Evolutionary conservation across 352 stramenopile species (phyloP).

Genomic region (Bremia lactucae): DNA sequence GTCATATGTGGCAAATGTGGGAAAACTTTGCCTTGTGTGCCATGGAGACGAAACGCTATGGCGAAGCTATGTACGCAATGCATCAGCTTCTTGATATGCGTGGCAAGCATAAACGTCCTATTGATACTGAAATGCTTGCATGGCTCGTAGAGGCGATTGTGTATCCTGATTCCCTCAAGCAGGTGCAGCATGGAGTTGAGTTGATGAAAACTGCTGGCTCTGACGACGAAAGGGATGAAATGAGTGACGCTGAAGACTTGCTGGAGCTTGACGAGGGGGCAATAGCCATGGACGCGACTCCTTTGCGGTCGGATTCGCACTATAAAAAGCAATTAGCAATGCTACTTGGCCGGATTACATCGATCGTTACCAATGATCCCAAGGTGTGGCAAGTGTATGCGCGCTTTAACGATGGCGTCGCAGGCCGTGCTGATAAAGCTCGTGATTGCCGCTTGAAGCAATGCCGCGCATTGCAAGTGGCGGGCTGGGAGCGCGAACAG

Average conservation of each 20-base stretch:
- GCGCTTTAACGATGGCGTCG: constrained; percentile 60
- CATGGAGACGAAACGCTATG: constrained; percentile 62
- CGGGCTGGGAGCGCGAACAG: constrained; percentile 60
- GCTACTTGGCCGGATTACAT: constrained; percentile 69
- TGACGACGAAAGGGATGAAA: constrained; percentile 18
- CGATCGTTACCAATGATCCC: constrained; percentile 63
- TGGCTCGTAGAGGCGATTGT: constrained; percentile 77
- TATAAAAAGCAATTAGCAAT: constrained; percentile 69
- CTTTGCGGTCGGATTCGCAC: constrained; percentile 41
- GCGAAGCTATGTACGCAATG: constrained; percentile 75
- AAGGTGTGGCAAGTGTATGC: constrained; percentile 81
- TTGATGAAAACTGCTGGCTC: constrained; percentile 10
- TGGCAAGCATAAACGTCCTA: constrained; percentile 62
- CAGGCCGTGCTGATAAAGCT: constrained; percentile 50
- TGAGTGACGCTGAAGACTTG: constrained; percentile 36
- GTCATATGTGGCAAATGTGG: constrained; percentile 89
- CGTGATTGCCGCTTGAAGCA: constrained; percentile 73
- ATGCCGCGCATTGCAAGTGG: constrained; percentile 56
- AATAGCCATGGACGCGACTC: constrained; percentile 33
- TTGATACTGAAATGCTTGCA: constrained; percentile 70
- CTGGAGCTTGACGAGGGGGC: constrained; percentile 37
- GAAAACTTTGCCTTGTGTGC: constrained; percentile 83
- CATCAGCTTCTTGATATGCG: constrained; percentile 76
- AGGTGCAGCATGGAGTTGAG: constrained; percentile 29
- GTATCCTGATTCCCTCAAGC: constrained; percentile 39